Base-by-base conservation (phyloP, 371 early-diverging fungal species). In the Blakeslea trispora region DNA sequence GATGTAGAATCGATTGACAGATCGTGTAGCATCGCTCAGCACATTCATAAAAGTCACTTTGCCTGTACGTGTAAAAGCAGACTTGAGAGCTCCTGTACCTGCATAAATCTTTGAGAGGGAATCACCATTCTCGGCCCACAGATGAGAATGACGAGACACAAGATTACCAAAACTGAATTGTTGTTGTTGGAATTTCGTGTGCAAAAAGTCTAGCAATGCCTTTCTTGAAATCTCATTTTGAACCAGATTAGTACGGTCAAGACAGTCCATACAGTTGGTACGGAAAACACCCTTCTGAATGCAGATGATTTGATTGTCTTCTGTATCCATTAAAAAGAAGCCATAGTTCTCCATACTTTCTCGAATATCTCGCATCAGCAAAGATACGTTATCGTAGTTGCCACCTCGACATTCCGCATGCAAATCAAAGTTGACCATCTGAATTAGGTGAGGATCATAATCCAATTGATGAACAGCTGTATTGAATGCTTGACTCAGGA, bases 51-150 rank as follows among this genome's bases (percentile, higher is more conserved):
- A 72, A 1, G 92, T 94, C 37, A 86, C 81, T 65, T 95, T 97
- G 39, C 96, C 99, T 4, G 91, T 88, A 23, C 92, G 76, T 0
- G 98, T 96, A 42, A 93, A 87, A 5, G 92, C 88, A 1, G 95
- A 91, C 59, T 97, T 96, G 4, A 99, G 79, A 6, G 99, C 99
- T 3, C 94, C 94, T 24, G 99, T 99, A 14, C 99, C 99, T 2
- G 99, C 91, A 72, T 99, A 99, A 23, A 97, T 91, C 43, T 84
- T 85, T 22, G 95, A 94, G 2, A 99, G 68, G 42, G 82, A 82
- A 69, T 99, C 97, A 1, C 98, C 99, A 69, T 99, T 96, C 57
- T 93, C 88, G 2, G 92, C 94, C 96, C 96, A 99, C n/a, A 97
- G 63, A 44, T 87, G 81, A 2, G 84, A 82, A 66, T 86, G 87